Evolutionary conservation across 805 yeast species (phyloP).

Genomic region (Candida taoyuanica): DNA sequence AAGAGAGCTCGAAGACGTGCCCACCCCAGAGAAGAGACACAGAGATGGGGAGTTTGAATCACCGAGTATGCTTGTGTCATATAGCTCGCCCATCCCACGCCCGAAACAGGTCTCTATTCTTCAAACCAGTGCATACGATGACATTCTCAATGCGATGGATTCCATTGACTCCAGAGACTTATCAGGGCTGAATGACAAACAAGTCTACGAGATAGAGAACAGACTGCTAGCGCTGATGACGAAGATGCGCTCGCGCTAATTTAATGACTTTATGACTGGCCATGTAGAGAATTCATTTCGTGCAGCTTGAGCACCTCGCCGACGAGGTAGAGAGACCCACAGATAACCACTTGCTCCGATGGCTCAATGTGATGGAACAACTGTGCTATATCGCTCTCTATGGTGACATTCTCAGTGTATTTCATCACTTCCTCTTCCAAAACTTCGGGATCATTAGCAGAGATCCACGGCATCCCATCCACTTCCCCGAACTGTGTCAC

Average conservation of each 20-base stretch:
- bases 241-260: slow-evolving; percentile 11
- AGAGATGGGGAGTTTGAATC: not conserved
- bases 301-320: slow-evolving; percentile 47
- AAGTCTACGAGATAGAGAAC: slow-evolving; percentile 15
- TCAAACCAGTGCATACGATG: too few relatives aligned
- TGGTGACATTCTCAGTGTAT: slow-evolving; percentile 28
- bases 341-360: slow-evolving; percentile 39
- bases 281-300: slow-evolving; percentile 17
- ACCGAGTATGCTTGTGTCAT: not conserved
- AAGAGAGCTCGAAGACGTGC: not conserved
- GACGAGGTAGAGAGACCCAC: slow-evolving; percentile 68
- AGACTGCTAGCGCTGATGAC: slow-evolving; percentile 8
- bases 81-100: not conserved
- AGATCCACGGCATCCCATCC: slow-evolving; percentile 94
- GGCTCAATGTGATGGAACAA: slow-evolving; percentile 27
- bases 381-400: slow-evolving; percentile 24
- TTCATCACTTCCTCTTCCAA: slow-evolving; percentile 21
- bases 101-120: too few relatives aligned
- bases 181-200: slow-evolving; percentile 4
- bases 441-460: slow-evolving; percentile 35
- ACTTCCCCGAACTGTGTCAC: slow-evolving; percentile 64
- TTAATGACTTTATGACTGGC: not conserved
- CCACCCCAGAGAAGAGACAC: slow-evolving; percentile 1
- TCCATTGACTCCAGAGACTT: slow-evolving; percentile 7
- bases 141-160: slow-evolving; percentile 1